Evolutionary conservation across 2,329 filamentous ascomycete genomes (phyloP).

Genomic region (Epicoccum sorghinum): DNA sequence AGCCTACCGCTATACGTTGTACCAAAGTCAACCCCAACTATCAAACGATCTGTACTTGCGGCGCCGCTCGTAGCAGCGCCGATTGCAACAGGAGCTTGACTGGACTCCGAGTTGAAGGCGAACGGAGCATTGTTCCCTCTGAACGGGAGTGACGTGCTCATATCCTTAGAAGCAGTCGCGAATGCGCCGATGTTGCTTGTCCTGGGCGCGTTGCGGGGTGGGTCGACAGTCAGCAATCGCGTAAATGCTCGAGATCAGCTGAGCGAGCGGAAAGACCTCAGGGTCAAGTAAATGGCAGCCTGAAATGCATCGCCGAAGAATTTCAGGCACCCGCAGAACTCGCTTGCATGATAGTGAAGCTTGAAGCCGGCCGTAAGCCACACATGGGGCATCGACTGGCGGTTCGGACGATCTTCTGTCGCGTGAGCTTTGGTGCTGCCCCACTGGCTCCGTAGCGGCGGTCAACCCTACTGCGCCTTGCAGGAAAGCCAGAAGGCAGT

Average conservation of each 20-base stretch:
- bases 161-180: slow-evolving; percentile 10
- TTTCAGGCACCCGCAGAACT: slow-evolving; percentile 31
- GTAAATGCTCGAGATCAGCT: background rate
- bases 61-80: slow-evolving; percentile 2
- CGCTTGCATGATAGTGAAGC: slow-evolving; percentile 28
- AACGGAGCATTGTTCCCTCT: slow-evolving; percentile 41
- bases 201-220: slow-evolving; percentile 22
- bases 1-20: slow-evolving; percentile 76
- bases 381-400: slow-evolving; percentile 15
- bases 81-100: slow-evolving; percentile 25
- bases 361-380: slow-evolving; percentile 21
- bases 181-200: background rate
- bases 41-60: slow-evolving; percentile 50
- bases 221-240: slow-evolving; percentile 3
- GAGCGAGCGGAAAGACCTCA: slow-evolving; percentile 16
- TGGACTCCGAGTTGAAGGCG: slow-evolving; percentile 38
- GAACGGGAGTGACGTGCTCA: slow-evolving; percentile 32
- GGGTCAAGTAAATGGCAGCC: slow-evolving; percentile 39
- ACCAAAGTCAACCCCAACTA: slow-evolving; percentile 82
- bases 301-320: slow-evolving; percentile 32
- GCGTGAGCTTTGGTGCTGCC: slow-evolving; percentile 14
- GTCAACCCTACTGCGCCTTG: slow-evolving; percentile 2
- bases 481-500: too few relatives aligned
- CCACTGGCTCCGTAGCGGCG: slow-evolving; percentile 9
- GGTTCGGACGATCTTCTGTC: slow-evolving; percentile 24